Percentiles rank a stretch among this genome's conserved stretches.
Conservation (phyloP, 2,329 filamentous ascomycete species). For the Fragosphaeria purpurea region DNA sequence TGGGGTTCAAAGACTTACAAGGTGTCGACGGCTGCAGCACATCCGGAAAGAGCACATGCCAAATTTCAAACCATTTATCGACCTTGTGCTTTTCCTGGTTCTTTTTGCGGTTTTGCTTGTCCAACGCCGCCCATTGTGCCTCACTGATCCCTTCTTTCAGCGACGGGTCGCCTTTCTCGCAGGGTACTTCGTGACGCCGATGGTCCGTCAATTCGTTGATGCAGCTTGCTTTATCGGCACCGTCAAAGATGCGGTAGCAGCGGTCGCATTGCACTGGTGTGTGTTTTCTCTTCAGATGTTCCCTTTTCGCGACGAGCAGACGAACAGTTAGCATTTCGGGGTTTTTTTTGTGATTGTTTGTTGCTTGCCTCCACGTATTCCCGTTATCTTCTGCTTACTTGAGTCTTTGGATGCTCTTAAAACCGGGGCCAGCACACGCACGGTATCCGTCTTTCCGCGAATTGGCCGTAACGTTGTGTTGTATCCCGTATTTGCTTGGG, state of each 20-base stretch:
- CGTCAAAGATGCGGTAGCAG: constrained; percentile 17
- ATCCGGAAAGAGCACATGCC: constrained; percentile 17
- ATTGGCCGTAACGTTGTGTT: constrained; percentile 9
- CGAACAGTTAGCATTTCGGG: no score
- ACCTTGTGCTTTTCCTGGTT: constrained; percentile 19
- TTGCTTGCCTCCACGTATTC: no score
- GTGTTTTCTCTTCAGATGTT: constrained; percentile 19
- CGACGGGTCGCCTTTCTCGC: constrained; percentile 13
- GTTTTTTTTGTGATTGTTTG: neutral
- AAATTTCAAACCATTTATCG: constrained; percentile 21
- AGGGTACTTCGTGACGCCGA: constrained; percentile 12
- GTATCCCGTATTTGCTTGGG: constrained; percentile 17
- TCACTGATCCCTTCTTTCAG: constrained; percentile 18
- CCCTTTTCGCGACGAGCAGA: constrained; percentile 8
- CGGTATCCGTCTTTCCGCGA: constrained; percentile 15
- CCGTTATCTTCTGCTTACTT: constrained; percentile 12
- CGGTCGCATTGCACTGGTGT: constrained; percentile 19
- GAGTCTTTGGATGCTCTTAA: constrained; percentile 18
- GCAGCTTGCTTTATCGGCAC: constrained; percentile 8
- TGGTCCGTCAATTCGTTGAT: constrained; percentile 14
- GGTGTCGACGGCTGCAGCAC: constrained; percentile 14
- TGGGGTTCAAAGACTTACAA: constrained; percentile 11
- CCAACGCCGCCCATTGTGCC: constrained; percentile 17
- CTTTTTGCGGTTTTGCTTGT: constrained; percentile 19
- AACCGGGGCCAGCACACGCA: constrained; percentile 19